Evolutionary conservation across 2,329 filamentous ascomycete genomes (phyloP), one percentile per base, ranked within the genome.

Genomic region (Claviceps cyperi): DNA sequence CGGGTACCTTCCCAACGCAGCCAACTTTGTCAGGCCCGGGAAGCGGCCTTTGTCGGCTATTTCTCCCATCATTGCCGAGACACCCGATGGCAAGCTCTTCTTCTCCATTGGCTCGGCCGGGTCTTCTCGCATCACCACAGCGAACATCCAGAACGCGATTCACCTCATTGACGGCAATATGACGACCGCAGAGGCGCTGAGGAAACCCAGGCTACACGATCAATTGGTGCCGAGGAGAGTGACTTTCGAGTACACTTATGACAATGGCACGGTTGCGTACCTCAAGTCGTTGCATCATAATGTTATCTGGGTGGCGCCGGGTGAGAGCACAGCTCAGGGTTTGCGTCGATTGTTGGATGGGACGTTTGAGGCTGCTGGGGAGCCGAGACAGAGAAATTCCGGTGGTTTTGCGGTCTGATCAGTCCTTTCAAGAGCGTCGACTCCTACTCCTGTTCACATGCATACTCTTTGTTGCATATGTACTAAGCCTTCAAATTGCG

Each of bases 11-110:
- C 85, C 88, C 0, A 83, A 78, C 7, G 77, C 80, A 1, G 75
- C 80, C 28, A 94, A 94, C 69, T 94, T 77, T 59, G 75, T 92
- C 59, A 74, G 76, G 0, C 84, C 87, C 0, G 81, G 82, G 14
- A 94, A 94, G 67, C 75, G 88, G 0, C 86, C 88, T 0, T 70
- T 94, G 4, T 88, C 83, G 0, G 87, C 82, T 47, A 90, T 91
- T 54, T 78, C 82, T 0, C 85, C 86, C 0, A 75, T 80, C 32
- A 94, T 96, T 41, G 83, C 84, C 50, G 86, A 90, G 58, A 73
- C 79, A 28, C 66, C 77, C 1, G 80, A 89, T 51, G 78, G 81
- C 0, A 75, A 72, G 2, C 71, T 94, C 0, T 86, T 83, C 60
- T 77, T 90, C 52, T 73, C 83, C 17, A 78, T 85, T 0, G 88